Base-by-base conservation (phyloP, 2,329 filamentous ascomycete species). In the Fonsecaea nubica region DNA sequence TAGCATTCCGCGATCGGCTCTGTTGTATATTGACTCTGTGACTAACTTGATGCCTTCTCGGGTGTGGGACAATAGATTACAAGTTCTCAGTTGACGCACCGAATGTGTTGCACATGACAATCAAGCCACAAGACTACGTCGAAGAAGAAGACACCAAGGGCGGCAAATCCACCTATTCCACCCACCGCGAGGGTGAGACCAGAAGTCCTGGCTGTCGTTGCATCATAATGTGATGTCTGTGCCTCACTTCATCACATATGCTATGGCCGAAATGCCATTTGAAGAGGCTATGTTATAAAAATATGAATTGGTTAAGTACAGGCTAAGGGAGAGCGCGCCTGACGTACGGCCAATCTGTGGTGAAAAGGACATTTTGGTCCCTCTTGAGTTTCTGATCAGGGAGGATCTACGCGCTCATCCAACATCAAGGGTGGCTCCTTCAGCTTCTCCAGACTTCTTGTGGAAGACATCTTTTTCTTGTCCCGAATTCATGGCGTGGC, bases 61-160 rank as follows among this genome's bases (percentile, higher is more conserved):
- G 36, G 40, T n/a, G 40, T 9, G 25, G 25, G 15, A 45, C 35
- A 45, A 52, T 74, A 96, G 92, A 93, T 71, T 93, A 92, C 75
- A 90, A 88, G 68, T 92, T 96, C 75, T 91, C 87, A 74, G 83
- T 84, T 35, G 89, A 92, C 69, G 82, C 85, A 10, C 87, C 91
- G 7, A 96, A 96, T 72, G 91, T 96, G 33, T 89, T 97, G n/a
- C 93, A 97, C 78, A 96, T 97, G 92, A 94, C 91, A 5, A 89
- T 97, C 73, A 91, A 92, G 73, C 93, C 93, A 2, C 90, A 93
- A 75, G 92, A 96, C 75, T 86, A 90, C 45, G 82, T 94, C 68
- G 90, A 96, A 71, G 92, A 77, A 74, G 89, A 91, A 73, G 90
- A 92, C 72, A 88, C 90, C 64, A 90, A 89, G 75, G 86, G 86